These are phyloP conservation scores for Limnomonas spitsbergensis DNA, from an alignment of 139 green algal genomes.

Conservation along the genomic window DNA sequence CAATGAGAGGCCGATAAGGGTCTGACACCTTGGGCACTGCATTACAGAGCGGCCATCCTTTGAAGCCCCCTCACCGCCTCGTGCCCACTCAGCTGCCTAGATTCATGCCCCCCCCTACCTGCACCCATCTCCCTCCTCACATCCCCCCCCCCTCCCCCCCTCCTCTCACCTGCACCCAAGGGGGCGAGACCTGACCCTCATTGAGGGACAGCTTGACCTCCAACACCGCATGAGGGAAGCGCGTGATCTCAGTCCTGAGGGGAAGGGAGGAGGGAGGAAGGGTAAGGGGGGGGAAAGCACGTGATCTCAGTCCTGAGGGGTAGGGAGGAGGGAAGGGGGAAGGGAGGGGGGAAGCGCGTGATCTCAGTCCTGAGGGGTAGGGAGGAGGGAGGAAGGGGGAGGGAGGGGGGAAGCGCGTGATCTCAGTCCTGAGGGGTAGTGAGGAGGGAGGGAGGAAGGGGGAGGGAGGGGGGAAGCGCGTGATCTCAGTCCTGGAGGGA, in stretches of 20 bases:
- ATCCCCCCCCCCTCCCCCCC: too few relatives aligned
- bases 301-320: constrained; percentile 75
- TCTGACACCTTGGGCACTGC: too few relatives aligned
- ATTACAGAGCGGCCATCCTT: background rate
- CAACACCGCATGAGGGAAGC: constrained; percentile 92
- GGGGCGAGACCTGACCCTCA: constrained; percentile 71
- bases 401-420: constrained; percentile 71
- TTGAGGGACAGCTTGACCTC: constrained; percentile 92
- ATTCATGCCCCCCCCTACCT: background rate
- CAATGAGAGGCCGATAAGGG: too few relatives aligned
- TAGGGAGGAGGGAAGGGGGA: background rate
- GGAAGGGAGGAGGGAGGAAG: background rate
- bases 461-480: constrained; percentile 84
- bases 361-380: constrained; percentile 69
- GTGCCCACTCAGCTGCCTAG: background rate
- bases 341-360: constrained; percentile 88
- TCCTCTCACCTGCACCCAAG: constrained; percentile 72
- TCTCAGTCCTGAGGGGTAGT: constrained; percentile 59
- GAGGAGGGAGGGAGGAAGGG: background rate
- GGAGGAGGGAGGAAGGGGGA: background rate
- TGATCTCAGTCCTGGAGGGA: constrained; percentile 78
- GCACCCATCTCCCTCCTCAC: background rate
- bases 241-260: constrained; percentile 80
- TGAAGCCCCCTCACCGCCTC: background rate
- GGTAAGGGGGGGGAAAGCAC: constrained; percentile 52